These are phyloP conservation scores for Phaeophleospora eucalypticola DNA, from an alignment of 2,329 filamentous ascomycete genomes.

Conservation along the genomic window DNA sequence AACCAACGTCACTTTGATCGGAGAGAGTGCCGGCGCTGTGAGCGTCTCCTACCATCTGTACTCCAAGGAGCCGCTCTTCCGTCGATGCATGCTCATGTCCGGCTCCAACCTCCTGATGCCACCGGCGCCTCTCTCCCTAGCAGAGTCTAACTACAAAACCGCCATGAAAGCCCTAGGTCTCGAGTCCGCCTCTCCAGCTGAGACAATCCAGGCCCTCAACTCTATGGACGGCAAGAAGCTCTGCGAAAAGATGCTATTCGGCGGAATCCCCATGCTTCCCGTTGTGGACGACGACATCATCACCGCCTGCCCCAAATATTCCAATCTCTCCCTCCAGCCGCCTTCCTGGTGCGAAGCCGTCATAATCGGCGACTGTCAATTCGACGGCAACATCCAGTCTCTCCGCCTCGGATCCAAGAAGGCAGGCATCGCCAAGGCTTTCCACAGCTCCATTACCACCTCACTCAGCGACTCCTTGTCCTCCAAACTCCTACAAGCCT, in stretches of 20 bases:
- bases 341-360: slow-evolving; percentile 45
- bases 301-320: slow-evolving; percentile 9
- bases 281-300: slow-evolving; percentile 44
- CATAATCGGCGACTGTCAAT: slow-evolving; percentile 47
- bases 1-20: slow-evolving; percentile 39
- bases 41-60: slow-evolving; percentile 25
- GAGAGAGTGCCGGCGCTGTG: slow-evolving; percentile 45
- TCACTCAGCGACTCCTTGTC: slow-evolving; percentile 29
- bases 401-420: slow-evolving; percentile 19
- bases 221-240: slow-evolving; percentile 40
- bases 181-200: slow-evolving; percentile 33
- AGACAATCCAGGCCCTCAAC: slow-evolving; percentile 42
- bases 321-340: slow-evolving; percentile 31
- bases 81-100: slow-evolving; percentile 40
- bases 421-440: slow-evolving; percentile 33
- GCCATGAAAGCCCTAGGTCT: slow-evolving; percentile 41
- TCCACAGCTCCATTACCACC: slow-evolving; percentile 33
- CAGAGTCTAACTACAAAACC: slow-evolving; percentile 42
- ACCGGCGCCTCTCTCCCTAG: slow-evolving; percentile 36
- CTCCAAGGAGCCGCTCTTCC: slow-evolving; percentile 39
- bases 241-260: slow-evolving; percentile 36
- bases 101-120: slow-evolving; percentile 41
- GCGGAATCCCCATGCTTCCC: slow-evolving; percentile 35
- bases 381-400: slow-evolving; percentile 35
- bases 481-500: slow-evolving; percentile 34